Evolutionary conservation across 148 eudicot species (phyloP), one percentile per base, ranked within the genome.

Genomic region (Salicornia ramosissima): DNA sequence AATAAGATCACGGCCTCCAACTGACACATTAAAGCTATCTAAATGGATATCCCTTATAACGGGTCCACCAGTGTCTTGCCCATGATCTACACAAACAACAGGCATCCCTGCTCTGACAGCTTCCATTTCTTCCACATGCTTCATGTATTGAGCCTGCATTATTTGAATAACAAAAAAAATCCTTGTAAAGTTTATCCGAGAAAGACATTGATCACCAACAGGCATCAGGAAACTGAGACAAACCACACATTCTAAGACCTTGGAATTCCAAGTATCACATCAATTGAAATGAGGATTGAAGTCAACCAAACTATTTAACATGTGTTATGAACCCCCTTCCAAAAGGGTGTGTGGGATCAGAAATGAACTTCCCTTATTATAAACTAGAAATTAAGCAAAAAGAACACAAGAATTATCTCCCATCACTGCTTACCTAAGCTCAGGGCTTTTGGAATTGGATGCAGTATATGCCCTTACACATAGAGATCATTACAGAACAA

Each of bases 51-150:
- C 99, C 83, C 87, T 89, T 74, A 95, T 76, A 82, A 62, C 56
- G 26, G 96, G 80, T 33, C 90, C 97, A 50, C 86, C 94, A 51
- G 69, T 76, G 52, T 77, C 77, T 73, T 77, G 76, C 10, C 85
- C 88, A 78, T 95, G 99, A 73, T 73, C 86, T 40, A 95, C 96
- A 67, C 80, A 82, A 49, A 86, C 84, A 66, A 79, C 78, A 34
- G 99, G 99, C 97, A 95, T 95, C 71, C 99, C 99, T 67, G 96
- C 97, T 78, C 81, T 86, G 51, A 83, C 96, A 39, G 96, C 96
- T 83, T 95, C 99, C 99, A 95, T 91, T 81, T 95, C 99, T 49
- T 80, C 87, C 77, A 95, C 69, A 75, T 95, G 99, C 77, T 80
- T 81, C 67, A 76, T 88, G 74, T 91, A 95, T 75, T 89, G 88